A percentile compares a stretch with the other conserved stretches of the same genome.
Conservation (phyloP, 805 yeast genomes). For the Blastobotrys muscicola region DNA sequence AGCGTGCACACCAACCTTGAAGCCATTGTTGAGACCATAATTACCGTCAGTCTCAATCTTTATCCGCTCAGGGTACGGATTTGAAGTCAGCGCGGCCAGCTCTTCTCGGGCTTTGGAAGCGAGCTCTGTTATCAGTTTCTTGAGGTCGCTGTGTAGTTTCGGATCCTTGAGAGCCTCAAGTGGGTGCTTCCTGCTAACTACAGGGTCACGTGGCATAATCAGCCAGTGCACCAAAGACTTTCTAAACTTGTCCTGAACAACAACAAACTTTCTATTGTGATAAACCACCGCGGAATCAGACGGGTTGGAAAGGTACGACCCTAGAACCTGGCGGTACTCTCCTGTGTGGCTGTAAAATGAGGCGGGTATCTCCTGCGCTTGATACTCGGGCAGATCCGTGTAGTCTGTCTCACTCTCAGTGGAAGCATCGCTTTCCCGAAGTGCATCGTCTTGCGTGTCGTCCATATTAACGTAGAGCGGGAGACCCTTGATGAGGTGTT, state of each 20-base stretch:
- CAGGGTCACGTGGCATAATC: conserved; percentile 43
- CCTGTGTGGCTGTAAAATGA: too few relatives aligned
- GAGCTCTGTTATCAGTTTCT: conserved; percentile 32
- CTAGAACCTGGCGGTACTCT: conserved; percentile 22
- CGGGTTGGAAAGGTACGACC: conserved; percentile 31
- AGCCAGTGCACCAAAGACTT: conserved; percentile 54
- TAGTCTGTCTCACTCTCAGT: too few relatives aligned
- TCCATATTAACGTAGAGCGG: too few relatives aligned
- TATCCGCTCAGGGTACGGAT: conserved; percentile 7
- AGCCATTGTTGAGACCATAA: conserved; percentile 11
- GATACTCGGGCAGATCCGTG: too few relatives aligned
- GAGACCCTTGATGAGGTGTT: too few relatives aligned
- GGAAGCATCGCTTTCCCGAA: too few relatives aligned
- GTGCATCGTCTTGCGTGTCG: too few relatives aligned
- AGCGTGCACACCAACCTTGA: conserved; percentile 58
- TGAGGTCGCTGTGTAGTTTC: conserved; percentile 25
- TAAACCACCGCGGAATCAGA: conserved; percentile 33
- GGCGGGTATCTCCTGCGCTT: too few relatives aligned
- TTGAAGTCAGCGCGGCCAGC: conserved; percentile 20
- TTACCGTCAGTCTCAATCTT: conserved; percentile 6
- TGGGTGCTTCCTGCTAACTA: conserved; percentile 38
- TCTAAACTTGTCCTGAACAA: conserved; percentile 53
- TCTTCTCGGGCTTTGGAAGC: conserved; percentile 25
- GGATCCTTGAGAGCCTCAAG: conserved; percentile 35
- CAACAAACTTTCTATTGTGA: conserved; percentile 43